A percentile compares a stretch with the other conserved stretches of the same genome.
These are phyloP conservation scores for Euryodendron excelsum DNA, from an alignment of 148 eudicot genomes.

Conservation along the genomic window DNA sequence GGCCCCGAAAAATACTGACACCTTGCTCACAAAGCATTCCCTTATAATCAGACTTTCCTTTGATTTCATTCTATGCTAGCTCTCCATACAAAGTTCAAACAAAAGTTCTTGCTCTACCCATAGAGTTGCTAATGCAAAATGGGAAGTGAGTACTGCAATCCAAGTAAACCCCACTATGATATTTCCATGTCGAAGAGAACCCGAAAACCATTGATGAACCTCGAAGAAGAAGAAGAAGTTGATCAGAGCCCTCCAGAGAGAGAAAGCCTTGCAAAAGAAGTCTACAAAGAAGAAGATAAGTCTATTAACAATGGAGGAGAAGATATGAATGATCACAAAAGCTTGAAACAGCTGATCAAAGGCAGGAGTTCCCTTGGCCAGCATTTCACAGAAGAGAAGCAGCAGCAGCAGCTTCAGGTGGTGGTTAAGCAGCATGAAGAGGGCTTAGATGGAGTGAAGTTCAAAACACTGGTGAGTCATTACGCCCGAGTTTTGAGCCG, in stretches of 20 bases:
- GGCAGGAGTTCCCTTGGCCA: constrained; percentile 28
- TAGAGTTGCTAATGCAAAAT: constrained; percentile 15
- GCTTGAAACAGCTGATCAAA: constrained; percentile 37
- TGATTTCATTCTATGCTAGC: not conserved
- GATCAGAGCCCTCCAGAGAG: constrained; percentile 4
- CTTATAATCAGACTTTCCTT: constrained; percentile 16
- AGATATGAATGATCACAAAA: constrained; percentile 19
- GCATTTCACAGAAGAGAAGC: constrained; percentile 36
- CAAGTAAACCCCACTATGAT: constrained; percentile 28
- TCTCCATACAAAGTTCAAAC: not conserved
- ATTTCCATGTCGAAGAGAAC: constrained; percentile 45
- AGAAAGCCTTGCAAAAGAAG: not conserved
- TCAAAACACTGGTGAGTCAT: constrained; percentile 32
- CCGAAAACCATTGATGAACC: constrained; percentile 22
- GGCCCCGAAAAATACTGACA: not conserved
- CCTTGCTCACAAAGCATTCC: constrained; percentile 14
- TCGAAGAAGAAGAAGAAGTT: constrained; percentile 2
- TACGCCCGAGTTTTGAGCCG: constrained; percentile 28
- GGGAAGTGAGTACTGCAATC: constrained; percentile 25
- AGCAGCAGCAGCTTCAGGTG: constrained; percentile 32
- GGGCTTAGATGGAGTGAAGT: constrained; percentile 20
- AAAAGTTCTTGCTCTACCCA: not conserved
- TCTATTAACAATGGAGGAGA: not conserved
- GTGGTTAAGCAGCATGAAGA: constrained; percentile 25
- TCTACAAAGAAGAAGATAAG: constrained; percentile 8